phyloP scores from a whole-genome alignment of 2,329 filamentous ascomycete genomes.

The Fusarium miscanthi region DNA sequence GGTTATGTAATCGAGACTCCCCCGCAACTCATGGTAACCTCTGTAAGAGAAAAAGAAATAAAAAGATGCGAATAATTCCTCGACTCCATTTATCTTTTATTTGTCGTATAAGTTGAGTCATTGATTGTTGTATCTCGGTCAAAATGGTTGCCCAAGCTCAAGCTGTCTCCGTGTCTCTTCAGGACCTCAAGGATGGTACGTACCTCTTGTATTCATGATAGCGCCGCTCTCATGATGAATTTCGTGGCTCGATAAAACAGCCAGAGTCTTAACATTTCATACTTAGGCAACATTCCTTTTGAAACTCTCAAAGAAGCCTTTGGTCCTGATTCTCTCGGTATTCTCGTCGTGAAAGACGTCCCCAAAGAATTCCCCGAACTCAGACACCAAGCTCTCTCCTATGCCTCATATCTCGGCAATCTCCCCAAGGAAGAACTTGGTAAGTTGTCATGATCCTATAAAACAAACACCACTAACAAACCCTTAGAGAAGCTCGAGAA shows the following conservation, averaged over 20 bases:
- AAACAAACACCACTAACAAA: neutral
- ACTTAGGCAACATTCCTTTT: slow-evolving; percentile 72
- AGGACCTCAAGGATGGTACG: slow-evolving; percentile 69
- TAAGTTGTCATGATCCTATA: slow-evolving; percentile 51
- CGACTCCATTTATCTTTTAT: neutral
- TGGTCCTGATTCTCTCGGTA: slow-evolving; percentile 88
- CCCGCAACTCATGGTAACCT: slow-evolving; percentile 29
- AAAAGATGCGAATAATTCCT: neutral
- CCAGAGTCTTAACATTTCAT: slow-evolving; percentile 24
- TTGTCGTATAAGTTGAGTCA: neutral
- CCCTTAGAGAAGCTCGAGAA: slow-evolving; percentile 67
- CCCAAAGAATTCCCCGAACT: slow-evolving; percentile 77
- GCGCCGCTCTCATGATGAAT: slow-evolving; percentile 9
- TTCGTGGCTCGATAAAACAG: neutral
- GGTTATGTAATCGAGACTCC: slow-evolving; percentile 43
- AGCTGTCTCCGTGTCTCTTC: slow-evolving; percentile 70
- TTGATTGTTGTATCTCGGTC: too few relatives aligned
- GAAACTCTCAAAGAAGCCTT: slow-evolving; percentile 81
- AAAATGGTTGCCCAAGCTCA: slow-evolving; percentile 62
- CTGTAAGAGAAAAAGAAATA: slow-evolving; percentile 14
- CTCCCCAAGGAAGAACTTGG: slow-evolving; percentile 78
- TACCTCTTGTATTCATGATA: slow-evolving; percentile 29
- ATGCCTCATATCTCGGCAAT: slow-evolving; percentile 89
- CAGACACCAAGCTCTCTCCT: slow-evolving; percentile 80
- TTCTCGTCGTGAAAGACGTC: slow-evolving; percentile 91